Conservation (phyloP, 257 asterid genomes). For the Striga asiatica region DNA sequence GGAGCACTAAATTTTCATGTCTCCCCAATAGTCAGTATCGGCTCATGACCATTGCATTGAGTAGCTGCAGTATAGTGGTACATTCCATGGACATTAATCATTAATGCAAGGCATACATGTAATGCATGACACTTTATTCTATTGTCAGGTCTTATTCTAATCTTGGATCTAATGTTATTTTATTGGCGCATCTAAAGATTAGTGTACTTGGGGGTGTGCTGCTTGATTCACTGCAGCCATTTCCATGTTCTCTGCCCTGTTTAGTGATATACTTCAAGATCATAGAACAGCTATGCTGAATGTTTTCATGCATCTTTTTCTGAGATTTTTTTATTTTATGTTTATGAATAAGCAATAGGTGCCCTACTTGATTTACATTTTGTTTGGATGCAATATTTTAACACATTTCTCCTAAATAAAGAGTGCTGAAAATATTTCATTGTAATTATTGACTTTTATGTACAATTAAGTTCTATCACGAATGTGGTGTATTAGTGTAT, state of each 20-base stretch:
- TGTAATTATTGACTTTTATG: no score
- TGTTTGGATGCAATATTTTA: background rate
- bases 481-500: background rate
- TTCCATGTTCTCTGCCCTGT: no score
- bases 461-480: no score
- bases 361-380: conserved; percentile 6
- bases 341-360: background rate
- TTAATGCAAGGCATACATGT: background rate
- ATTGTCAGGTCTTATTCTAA: background rate
- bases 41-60: background rate
- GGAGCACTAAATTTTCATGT: conserved; percentile 3
- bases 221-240: no score
- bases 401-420: background rate
- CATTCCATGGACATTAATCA: no score
- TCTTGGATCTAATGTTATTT: background rate
- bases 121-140: background rate
- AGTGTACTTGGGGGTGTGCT: background rate
- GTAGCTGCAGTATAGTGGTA: no score
- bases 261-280: no score
- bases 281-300: no score
- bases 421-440: conserved; percentile 1
- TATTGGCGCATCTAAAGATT: background rate
- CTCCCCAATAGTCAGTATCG: background rate
- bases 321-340: conserved; percentile 4
- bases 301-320: background rate